Conservation (phyloP, 106 monocot species). For the Phalaenopsis aphrodite region DNA sequence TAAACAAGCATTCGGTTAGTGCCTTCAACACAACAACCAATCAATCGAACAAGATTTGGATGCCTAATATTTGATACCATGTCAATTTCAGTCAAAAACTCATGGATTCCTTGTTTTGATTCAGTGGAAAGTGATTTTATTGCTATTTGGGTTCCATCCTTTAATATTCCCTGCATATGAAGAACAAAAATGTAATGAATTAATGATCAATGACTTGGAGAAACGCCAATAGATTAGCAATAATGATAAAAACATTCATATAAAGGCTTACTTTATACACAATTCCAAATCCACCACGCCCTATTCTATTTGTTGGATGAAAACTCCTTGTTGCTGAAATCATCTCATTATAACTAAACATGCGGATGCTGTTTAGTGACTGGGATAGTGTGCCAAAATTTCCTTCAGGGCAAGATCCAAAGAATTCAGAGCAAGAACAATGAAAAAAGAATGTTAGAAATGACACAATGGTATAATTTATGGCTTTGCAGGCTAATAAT, state of each 20-base stretch:
- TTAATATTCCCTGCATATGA: conserved; percentile 34
- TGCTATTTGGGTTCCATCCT: conserved; percentile 34
- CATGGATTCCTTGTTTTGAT: conserved; percentile 54
- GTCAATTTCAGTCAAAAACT: conserved; percentile 60
- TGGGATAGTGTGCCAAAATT: conserved; percentile 11
- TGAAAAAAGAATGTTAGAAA: neutral
- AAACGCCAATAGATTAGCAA: neutral
- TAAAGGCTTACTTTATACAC: conserved; percentile 36
- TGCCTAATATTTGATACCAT: conserved; percentile 38
- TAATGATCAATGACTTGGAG: neutral
- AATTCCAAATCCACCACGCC: conserved; percentile 46
- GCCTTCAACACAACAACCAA: conserved; percentile 55
- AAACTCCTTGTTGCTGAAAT: conserved; percentile 37
- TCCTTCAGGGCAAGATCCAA: neutral
- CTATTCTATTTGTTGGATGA: conserved; percentile 26
- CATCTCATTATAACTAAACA: conserved; percentile 32
- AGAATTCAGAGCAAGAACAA: neutral
- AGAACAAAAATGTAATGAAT: neutral
- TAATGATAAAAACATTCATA: neutral
- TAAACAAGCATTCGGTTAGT: conserved; percentile 39
- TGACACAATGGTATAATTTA: neutral
- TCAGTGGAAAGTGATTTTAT: conserved; percentile 47
- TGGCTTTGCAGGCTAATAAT: neutral
- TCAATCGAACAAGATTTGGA: conserved; percentile 43
- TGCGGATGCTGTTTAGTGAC: conserved; percentile 16